phyloP scores from a whole-genome alignment of 2,329 filamentous ascomycete species.

The Sporothrix mexicana region DNA sequence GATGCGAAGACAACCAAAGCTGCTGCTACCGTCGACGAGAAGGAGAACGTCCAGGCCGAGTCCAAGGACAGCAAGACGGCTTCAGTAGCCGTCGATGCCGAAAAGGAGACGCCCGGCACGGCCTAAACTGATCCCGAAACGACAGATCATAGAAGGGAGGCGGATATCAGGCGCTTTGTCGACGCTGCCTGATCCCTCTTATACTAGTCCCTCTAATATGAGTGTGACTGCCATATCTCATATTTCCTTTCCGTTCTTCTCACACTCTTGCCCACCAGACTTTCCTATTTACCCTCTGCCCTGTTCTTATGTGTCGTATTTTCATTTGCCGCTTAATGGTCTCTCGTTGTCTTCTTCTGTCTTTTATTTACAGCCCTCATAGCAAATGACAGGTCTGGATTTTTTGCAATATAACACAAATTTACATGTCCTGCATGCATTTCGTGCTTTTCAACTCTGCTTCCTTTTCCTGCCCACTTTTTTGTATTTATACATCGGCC shows the following conservation, averaged over 20 bases:
- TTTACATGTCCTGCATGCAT: not conserved
- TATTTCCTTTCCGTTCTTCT: not conserved
- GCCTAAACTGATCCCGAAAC: constrained; percentile 1
- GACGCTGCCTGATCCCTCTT: not conserved
- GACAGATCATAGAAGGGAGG: not conserved
- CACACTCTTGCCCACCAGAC: not conserved
- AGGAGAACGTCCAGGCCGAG: constrained; percentile 27
- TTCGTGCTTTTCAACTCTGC: not conserved
- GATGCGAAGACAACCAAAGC: constrained; percentile 3
- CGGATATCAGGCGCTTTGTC: not conserved
- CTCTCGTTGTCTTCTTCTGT: not conserved
- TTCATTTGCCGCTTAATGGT: not conserved
- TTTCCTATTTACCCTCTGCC: not conserved
- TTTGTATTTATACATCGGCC: not conserved
- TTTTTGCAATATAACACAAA: not conserved
- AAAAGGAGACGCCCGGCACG: not conserved
- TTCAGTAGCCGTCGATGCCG: not conserved
- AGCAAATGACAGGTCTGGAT: not conserved
- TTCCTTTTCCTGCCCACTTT: not conserved
- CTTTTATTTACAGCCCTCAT: constrained; percentile 9
- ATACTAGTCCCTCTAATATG: not conserved
- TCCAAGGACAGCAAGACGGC: not conserved
- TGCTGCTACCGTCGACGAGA: constrained; percentile 40
- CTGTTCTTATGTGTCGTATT: not conserved
- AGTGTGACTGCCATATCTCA: not conserved